Evolutionary conservation across 2,329 filamentous ascomycete species (phyloP), one percentile per base, ranked within the genome.

Genomic region (Podosphaera leucotricha): DNA sequence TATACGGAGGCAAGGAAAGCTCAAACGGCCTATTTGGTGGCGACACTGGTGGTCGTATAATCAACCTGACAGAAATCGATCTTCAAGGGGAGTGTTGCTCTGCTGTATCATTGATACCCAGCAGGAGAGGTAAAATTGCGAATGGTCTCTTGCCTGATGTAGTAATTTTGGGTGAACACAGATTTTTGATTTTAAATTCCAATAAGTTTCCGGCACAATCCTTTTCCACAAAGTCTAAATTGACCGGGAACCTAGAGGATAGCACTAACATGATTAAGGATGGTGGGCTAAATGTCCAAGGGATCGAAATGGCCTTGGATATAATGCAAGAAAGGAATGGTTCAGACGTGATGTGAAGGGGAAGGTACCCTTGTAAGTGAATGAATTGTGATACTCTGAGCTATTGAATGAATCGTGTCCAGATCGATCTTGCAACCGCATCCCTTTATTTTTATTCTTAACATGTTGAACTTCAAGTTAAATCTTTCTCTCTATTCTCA

Each of bases 281-380:
- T 20, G 50, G 50, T 7, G 51, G 57, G 18, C 62, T 78, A 50
- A 72, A 76, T 54, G 72, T 78, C 38, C 70, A 75, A 65, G 72
- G 73, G 50, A 75, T 78, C 53, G 74, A 78, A 50, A 66, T 70
- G 46, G 69, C 67, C 41, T 57, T 78, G 43, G 66, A 71, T 41
- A 63, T 60, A 42, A 62, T 78, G 68, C 67, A 73, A 33, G 52
- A 54, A 21, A 49, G 50, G 13, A 44, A 38, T 18, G 45, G 44
- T 13, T 24, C 49, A 48, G 33, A 36, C 35, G 11, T 21, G 21
- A 7, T 33, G 11, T 21, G 21, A 7, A 38, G 15, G 16, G 21
- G 38, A n/a, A 41, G 30, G 16, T 40, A 22, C 41, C 36, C 36
- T 39, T 26, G 22, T 46, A 46, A 48, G 46, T 24, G 43, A 33